A percentile compares a stretch with the other conserved stretches of the same genome.
These are phyloP conservation scores for Colletotrichum neosansevieriae DNA, from an alignment of 2,329 filamentous ascomycete genomes.

Conservation along the genomic window DNA sequence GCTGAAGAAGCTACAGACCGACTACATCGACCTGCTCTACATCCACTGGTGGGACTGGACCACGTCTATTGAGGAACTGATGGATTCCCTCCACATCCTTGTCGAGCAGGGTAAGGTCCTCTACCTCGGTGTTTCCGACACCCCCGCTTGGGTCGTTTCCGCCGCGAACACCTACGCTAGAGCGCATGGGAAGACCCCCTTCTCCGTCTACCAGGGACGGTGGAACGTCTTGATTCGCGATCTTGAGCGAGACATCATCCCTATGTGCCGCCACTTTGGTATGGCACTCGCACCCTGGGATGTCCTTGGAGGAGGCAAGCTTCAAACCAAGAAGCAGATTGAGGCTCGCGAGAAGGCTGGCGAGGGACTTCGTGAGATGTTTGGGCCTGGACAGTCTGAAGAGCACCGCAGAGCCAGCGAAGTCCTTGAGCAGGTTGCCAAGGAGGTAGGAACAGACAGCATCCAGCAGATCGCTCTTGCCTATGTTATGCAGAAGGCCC, in stretches of 20 bases:
- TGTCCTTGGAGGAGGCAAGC: conserved; percentile 64
- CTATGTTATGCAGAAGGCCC: conserved; percentile 64
- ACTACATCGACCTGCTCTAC: conserved; percentile 60
- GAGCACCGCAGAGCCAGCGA: conserved; percentile 64
- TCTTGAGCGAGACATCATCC: conserved; percentile 57
- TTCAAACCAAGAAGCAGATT: conserved; percentile 56
- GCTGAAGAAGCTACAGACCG: conserved; percentile 58
- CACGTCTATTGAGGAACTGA: conserved; percentile 56
- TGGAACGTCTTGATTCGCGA: conserved; percentile 52
- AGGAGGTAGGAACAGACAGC: conserved; percentile 64
- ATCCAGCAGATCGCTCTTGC: conserved; percentile 71
- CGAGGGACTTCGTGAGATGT: conserved; percentile 54
- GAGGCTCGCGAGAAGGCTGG: conserved; percentile 48
- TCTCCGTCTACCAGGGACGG: conserved; percentile 55
- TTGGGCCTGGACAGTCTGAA: conserved; percentile 54
- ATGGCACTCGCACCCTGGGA: conserved; percentile 72
- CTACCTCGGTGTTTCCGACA: conserved; percentile 56
- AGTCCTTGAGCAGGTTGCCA: conserved; percentile 71
- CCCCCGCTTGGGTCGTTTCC: conserved; percentile 55
- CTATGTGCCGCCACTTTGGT: conserved; percentile 55
- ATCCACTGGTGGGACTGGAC: conserved; percentile 60
- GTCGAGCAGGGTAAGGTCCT: conserved; percentile 56
- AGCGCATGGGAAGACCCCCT: conserved; percentile 51
- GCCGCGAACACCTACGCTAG: conserved; percentile 54
- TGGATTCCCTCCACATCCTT: conserved; percentile 56